Conservation (phyloP, 495 filamentous ascomycete genomes). For the Lophiotrema nucula region DNA sequence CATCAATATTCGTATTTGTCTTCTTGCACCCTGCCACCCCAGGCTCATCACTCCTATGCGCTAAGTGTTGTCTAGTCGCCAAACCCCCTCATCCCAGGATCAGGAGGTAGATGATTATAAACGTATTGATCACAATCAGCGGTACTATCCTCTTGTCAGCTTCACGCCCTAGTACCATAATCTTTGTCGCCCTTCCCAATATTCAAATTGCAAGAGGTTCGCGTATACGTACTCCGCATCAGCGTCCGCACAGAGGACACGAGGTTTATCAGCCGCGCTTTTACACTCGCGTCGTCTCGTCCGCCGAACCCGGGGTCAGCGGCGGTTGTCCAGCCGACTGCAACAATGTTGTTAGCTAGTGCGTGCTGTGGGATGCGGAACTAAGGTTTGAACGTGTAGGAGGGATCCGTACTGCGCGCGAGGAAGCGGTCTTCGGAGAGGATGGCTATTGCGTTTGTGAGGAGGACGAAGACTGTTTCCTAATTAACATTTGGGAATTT, state of each 20-base stretch:
- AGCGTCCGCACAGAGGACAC: slow-evolving; percentile 87
- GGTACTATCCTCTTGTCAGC: slow-evolving; percentile 64
- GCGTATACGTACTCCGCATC: slow-evolving; percentile 77
- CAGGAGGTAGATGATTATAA: slow-evolving; percentile 52
- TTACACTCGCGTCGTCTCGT: slow-evolving; percentile 73
- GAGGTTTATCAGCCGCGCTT: slow-evolving; percentile 82
- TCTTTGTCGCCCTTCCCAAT: too few relatives aligned
- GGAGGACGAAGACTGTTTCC: slow-evolving; percentile 68
- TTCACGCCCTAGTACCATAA: neutral
- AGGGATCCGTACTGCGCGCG: slow-evolving; percentile 70
- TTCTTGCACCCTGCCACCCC: neutral
- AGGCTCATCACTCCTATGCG: neutral
- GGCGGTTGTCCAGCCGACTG: slow-evolving; percentile 77
- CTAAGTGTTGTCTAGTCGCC: neutral
- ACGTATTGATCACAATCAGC: slow-evolving; percentile 83
- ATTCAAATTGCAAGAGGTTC: neutral
- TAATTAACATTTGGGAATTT: neutral
- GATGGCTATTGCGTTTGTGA: slow-evolving; percentile 91
- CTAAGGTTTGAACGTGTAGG: neutral
- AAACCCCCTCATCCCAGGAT: slow-evolving; percentile 65
- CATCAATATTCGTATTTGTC: too few relatives aligned
- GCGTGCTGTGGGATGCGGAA: slow-evolving; percentile 2
- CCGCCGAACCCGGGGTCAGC: slow-evolving; percentile 75
- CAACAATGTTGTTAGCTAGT: too few relatives aligned
- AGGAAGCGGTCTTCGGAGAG: slow-evolving; percentile 98